Base-by-base conservation (phyloP, 129 eudicot species). In the Tanacetum coccineum region DNA sequence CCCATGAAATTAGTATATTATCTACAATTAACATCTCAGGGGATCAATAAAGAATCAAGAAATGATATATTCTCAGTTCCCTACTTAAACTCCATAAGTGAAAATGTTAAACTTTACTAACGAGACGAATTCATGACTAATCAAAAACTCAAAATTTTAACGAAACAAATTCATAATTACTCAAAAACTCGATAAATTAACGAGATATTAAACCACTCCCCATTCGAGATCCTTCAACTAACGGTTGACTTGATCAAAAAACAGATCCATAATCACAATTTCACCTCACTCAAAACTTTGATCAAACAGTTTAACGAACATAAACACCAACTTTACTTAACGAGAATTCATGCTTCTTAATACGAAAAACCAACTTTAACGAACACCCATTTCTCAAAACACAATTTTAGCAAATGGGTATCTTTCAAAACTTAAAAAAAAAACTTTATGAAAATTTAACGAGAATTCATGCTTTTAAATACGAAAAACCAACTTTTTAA, bases 1-100 rank as follows among this genome's bases (percentile, higher is more conserved):
- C 75, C 59, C 59, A 63, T 69, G 71, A 79, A 78, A 80, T 52
- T 82, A 58, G 45, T 46, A 1, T 68, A 70, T 76, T 70, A 69
- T 56, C 67, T 74, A 65, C 72, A 77, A 47, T 50, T 36, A 36
- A 83, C 87, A 83, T 81, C 68, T 59, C 44, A 66, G 56, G 68
- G 71, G 70, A 61, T 66, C 65, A 63, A 8, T 55, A 78, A 85
- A 72, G 79, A 78, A 79, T 80, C 45, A 49, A 13, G 62, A 21
- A 54, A 39, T 48, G 45, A 7, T 6, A 36, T 1, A 36, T 36
- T 36, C 2, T 36, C 42, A 36, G 42, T 44, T 65, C 40, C 52
- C 83, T 87, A 85, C 74, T 85, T 85, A 70, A 71, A 71, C 71
- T 83, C 83, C 87, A 81, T 83, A 2, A 68, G 44, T 17, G 46